A percentile compares a stretch with the other conserved stretches of the same genome.
phyloP scores from a whole-genome alignment of 768 basidiomycete genomes.

The Pluteus cervinus region DNA sequence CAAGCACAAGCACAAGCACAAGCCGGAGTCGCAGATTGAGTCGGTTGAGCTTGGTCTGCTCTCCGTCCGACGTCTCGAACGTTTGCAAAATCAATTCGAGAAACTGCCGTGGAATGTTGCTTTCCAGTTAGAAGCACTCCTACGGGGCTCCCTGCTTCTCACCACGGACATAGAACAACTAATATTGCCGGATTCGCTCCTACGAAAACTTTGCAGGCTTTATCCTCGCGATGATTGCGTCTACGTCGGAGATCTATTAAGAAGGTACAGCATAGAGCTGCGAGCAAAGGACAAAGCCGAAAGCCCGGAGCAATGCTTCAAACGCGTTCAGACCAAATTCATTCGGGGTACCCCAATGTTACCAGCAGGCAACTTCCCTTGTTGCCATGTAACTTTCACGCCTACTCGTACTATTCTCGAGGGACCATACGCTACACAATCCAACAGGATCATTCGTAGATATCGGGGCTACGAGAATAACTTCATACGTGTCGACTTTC shows the following conservation, averaged over 20 bases:
- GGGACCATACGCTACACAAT: slow-evolving; percentile 70
- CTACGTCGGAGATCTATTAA: slow-evolving; percentile 43
- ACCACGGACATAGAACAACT: slow-evolving; percentile 50
- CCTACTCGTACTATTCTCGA: slow-evolving; percentile 71
- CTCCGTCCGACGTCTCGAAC: slow-evolving; percentile 34
- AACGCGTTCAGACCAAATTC: slow-evolving; percentile 27
- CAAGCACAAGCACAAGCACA: no score
- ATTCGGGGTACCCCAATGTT: slow-evolving; percentile 13
- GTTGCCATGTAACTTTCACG: slow-evolving; percentile 70
- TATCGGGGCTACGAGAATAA: slow-evolving; percentile 55
- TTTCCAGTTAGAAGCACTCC: slow-evolving; percentile 70
- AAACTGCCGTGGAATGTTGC: slow-evolving; percentile 59
- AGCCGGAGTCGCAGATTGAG: no score
- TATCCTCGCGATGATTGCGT: slow-evolving; percentile 17
- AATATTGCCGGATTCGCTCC: slow-evolving; percentile 35
- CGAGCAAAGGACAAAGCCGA: slow-evolving; percentile 32
- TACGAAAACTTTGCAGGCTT: slow-evolving; percentile 27
- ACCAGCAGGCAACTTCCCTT: slow-evolving; percentile 45
- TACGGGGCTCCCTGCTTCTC: slow-evolving; percentile 60
- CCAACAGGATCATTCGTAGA: slow-evolving; percentile 73
- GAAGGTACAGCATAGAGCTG: slow-evolving; percentile 46
- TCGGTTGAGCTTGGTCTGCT: slow-evolving; percentile 49
- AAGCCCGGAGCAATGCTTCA: slow-evolving; percentile 35
- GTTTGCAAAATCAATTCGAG: slow-evolving; percentile 36
- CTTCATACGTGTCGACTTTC: slow-evolving; percentile 81